These are phyloP conservation scores for Limnomonas spitsbergensis DNA, from an alignment of 139 green algal species.

Conservation along the genomic window DNA sequence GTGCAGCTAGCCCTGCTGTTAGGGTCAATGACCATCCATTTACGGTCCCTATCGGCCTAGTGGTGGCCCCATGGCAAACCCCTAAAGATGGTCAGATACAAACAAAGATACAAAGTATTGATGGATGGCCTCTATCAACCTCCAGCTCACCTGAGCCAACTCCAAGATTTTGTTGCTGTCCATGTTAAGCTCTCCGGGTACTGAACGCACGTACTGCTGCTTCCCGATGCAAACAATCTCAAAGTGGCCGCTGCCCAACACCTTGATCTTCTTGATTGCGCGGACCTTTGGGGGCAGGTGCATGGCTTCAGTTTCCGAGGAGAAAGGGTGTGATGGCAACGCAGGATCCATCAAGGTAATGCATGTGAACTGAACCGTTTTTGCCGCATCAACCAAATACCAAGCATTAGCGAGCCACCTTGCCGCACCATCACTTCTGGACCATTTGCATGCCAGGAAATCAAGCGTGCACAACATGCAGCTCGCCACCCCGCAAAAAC, in stretches of 20 bases:
- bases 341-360: no score
- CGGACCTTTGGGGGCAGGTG: slow-evolving; percentile 27
- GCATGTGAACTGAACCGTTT: background rate
- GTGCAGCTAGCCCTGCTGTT: background rate
- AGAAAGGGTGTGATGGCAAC: no score
- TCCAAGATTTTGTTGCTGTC: slow-evolving; percentile 76
- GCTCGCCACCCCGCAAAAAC: no score
- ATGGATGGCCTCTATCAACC: background rate
- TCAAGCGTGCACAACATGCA: no score
- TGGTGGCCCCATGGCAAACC: background rate
- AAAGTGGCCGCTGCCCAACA: slow-evolving; percentile 69
- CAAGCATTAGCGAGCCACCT: background rate
- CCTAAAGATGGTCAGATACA: background rate
- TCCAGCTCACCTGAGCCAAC: slow-evolving; percentile 49
- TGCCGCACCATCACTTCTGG: background rate
- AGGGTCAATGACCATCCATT: background rate
- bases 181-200: slow-evolving; percentile 81
- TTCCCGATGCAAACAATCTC: slow-evolving; percentile 61
- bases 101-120: background rate
- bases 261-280: slow-evolving; percentile 73
- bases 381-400: background rate
- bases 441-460: background rate
- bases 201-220: slow-evolving; percentile 58
- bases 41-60: background rate
- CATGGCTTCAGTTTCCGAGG: no score